phyloP scores from a whole-genome alignment of 1,284 basidiomycete species.

The Meripilus lineatus region DNA sequence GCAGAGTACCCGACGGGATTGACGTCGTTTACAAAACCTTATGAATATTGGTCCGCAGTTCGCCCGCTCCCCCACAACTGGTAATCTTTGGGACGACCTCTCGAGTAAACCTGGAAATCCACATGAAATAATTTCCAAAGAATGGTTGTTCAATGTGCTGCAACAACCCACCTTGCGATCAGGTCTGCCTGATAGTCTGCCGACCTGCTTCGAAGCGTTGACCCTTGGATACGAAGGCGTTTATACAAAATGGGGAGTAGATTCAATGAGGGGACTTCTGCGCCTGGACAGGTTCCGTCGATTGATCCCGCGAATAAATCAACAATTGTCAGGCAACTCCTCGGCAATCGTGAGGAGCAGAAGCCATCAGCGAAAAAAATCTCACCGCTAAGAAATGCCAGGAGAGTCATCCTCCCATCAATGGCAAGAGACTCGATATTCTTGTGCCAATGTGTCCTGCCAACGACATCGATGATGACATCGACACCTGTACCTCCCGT shows the following conservation, averaged over 20 bases:
- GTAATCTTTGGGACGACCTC: conserved; percentile 59
- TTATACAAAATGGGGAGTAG: conserved; percentile 76
- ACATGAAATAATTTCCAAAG: neutral
- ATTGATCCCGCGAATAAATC: neutral
- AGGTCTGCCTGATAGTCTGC: conserved; percentile 78
- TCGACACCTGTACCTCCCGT: conserved; percentile 71
- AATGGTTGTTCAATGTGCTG: neutral
- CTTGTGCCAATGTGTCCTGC: conserved; percentile 76
- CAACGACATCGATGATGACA: conserved; percentile 88
- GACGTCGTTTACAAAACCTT: conserved; percentile 38
- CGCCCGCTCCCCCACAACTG: conserved; percentile 48
- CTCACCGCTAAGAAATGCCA: conserved; percentile 69
- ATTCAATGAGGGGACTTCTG: conserved; percentile 58
- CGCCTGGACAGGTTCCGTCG: conserved; percentile 49
- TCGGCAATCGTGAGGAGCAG: neutral
- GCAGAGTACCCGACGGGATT: no score
- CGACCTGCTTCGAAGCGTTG: conserved; percentile 80
- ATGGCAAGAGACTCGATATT: conserved; percentile 76
- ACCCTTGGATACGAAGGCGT: conserved; percentile 86
- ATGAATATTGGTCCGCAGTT: conserved; percentile 73
- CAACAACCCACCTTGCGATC: conserved; percentile 49
- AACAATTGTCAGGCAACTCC: neutral
- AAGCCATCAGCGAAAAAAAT: neutral
- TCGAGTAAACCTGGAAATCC: conserved; percentile 33
- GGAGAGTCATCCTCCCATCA: conserved; percentile 77